Conservation (phyloP, 1,139 yeast genomes). For the Eremothecium sinecaudum region DNA sequence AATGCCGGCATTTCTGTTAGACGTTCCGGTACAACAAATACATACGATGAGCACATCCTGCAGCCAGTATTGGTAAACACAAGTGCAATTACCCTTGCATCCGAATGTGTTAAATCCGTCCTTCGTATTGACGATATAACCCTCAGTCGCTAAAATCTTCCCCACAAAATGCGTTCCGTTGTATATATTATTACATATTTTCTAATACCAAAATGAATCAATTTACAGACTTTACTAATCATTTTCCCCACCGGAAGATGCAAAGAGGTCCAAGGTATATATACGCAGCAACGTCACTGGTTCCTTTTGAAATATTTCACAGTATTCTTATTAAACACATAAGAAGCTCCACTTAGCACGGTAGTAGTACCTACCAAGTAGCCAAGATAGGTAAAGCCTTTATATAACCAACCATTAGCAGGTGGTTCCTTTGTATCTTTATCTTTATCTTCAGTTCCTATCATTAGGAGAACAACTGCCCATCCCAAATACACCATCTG, state of each 20-base stretch:
- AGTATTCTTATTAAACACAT: constrained; percentile 59
- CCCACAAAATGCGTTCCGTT: background rate
- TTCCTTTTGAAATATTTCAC: constrained; percentile 39
- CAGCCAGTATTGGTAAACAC: constrained; percentile 95
- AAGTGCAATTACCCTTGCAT: constrained; percentile 86
- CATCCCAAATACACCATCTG: constrained; percentile 87
- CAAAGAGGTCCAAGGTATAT: background rate
- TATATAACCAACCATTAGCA: constrained; percentile 1
- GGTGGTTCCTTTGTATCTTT: constrained; percentile 11
- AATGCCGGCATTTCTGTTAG: constrained; percentile 96
- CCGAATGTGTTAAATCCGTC: constrained; percentile 93
- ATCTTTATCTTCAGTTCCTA: constrained; percentile 11
- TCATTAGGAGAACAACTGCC: constrained; percentile 45
- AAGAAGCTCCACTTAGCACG: constrained; percentile 66
- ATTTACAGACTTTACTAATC: background rate
- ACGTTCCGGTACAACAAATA: constrained; percentile 87
- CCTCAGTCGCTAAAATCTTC: constrained; percentile 46
- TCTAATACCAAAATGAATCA: constrained; percentile 1
- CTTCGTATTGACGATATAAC: constrained; percentile 95
- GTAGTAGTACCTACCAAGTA: constrained; percentile 70
- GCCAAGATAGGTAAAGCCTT: constrained; percentile 36
- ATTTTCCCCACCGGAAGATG: background rate
- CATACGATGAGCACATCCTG: constrained; percentile 85
- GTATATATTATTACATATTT: constrained; percentile 1
- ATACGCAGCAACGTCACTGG: constrained; percentile 1